Evolutionary conservation across 768 basidiomycete genomes (phyloP), one percentile per base, ranked within the genome.

Genomic region (Lactifluus pinguis): DNA sequence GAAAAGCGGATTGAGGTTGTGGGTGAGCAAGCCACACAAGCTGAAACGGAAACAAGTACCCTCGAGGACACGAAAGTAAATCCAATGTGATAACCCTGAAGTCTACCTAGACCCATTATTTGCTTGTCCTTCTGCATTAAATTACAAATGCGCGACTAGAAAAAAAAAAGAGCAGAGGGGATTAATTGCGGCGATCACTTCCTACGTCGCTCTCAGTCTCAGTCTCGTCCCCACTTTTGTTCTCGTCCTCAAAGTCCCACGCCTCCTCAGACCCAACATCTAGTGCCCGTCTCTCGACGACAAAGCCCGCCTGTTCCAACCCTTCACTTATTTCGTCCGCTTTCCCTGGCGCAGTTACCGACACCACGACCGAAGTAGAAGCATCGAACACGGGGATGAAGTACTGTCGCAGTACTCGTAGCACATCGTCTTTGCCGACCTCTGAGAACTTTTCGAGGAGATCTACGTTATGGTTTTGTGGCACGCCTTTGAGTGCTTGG

Each of bases 351-450:
- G 92, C 83, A 19, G 90, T 90, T 25, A 93, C 87, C 17, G 91
- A 85, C 14, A 91, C 85, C 0, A 85, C 89, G 34, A 91, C 80
- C 10, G 92, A 92, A 0, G 85, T 80, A 3, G 79, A 76, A 0
- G 93, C 71, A 63, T 85, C 79, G 74, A 99, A 98, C 50, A 98
- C 75, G 0, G 95, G 92, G 34, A 94, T 71, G 75, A 97, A 83
- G 72, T 93, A 85, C 60, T 79, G 85, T 65, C 78, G 72, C 60
- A 98, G 77, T 5, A 81, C 80, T 6, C 70, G 73, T 15, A 93
- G 70, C 54, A 98, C 85, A 62, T 97, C 86, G 6, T 83, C 81
- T 68, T 86, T 85, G 17, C 86, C 87, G 59, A 98, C 81, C n/a
- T 74, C 74, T 77, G 92, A 87, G 68, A 85, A 88, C 69, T 84